Evolutionary conservation across 208 protist species (phyloP).

Genomic region (Wallacemonas sp.): DNA sequence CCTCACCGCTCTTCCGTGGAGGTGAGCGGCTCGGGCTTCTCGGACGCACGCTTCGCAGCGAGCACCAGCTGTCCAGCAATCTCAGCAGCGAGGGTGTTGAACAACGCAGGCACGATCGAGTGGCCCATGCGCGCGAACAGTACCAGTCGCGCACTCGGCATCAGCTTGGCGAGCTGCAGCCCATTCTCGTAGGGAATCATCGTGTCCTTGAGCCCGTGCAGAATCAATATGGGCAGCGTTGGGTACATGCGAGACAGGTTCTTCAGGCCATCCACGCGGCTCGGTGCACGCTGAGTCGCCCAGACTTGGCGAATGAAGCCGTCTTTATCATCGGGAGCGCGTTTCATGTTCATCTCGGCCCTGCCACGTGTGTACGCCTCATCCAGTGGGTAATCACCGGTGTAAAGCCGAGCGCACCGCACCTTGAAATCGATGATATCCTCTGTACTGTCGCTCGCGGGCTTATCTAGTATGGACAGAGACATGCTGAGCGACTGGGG

Average conservation of each 20-base stretch:
- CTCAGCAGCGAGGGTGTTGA: slow-evolving; percentile 26
- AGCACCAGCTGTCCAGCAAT: slow-evolving; percentile 16
- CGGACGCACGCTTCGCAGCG: not conserved
- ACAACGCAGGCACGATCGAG: slow-evolving; percentile 31
- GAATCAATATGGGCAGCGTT: slow-evolving; percentile 24
- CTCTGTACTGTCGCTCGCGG: slow-evolving; percentile 25
- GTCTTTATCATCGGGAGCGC: slow-evolving; percentile 30
- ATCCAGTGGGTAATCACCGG: slow-evolving; percentile 35
- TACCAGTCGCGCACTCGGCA: slow-evolving; percentile 38
- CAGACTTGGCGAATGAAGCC: slow-evolving; percentile 50
- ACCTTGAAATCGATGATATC: slow-evolving; percentile 50
- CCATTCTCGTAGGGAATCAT: slow-evolving; percentile 64
- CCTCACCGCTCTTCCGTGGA: no score
- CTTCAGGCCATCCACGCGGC: slow-evolving; percentile 38
- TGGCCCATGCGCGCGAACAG: slow-evolving; percentile 55
- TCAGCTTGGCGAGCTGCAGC: slow-evolving; percentile 32
- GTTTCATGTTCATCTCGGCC: slow-evolving; percentile 10
- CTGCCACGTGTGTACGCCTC: slow-evolving; percentile 14
- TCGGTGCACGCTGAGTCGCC: slow-evolving; percentile 45
- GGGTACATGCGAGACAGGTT: slow-evolving; percentile 9
- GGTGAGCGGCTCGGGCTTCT: not conserved
- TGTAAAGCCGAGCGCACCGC: slow-evolving; percentile 13
- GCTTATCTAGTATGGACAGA: slow-evolving; percentile 35
- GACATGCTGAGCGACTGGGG: slow-evolving; percentile 28
- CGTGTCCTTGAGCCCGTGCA: slow-evolving; percentile 58